phyloP scores from a whole-genome alignment of 1,284 basidiomycete genomes.

The Pyrrhoderma lamaoense region DNA sequence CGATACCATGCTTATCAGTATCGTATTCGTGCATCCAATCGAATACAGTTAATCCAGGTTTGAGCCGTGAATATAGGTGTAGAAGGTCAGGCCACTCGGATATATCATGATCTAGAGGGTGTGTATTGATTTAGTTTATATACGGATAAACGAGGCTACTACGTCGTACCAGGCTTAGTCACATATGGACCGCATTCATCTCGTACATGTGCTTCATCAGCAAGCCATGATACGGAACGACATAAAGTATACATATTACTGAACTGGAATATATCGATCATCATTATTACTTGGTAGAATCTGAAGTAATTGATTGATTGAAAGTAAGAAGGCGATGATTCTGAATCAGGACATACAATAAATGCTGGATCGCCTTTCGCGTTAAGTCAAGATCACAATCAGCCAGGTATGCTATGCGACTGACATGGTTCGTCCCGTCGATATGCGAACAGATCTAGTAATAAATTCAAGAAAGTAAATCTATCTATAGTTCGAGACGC shows the following conservation, averaged over 20 bases:
- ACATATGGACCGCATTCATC: slow-evolving; percentile 89
- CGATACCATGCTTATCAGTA: slow-evolving; percentile 70
- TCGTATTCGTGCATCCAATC: slow-evolving; percentile 86
- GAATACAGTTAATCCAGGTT: slow-evolving; percentile 75
- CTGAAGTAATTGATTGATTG: slow-evolving; percentile 31
- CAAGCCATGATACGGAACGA: slow-evolving; percentile 79
- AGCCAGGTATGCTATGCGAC: slow-evolving; percentile 85
- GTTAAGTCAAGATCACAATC: slow-evolving; percentile 85
- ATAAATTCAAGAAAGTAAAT: not conserved
- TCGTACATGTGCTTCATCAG: slow-evolving; percentile 74
- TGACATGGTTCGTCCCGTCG: slow-evolving; percentile 88
- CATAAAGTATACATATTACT: slow-evolving; percentile 95
- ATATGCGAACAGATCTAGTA: slow-evolving; percentile 70
- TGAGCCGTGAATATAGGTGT: slow-evolving; percentile 81
- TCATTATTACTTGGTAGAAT: slow-evolving; percentile 95
- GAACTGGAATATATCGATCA: slow-evolving; percentile 94
- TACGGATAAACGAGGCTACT: not conserved
- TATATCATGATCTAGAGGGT: slow-evolving; percentile 38
- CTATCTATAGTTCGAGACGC: slow-evolving; percentile 5
- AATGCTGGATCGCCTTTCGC: slow-evolving; percentile 84
- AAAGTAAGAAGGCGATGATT: not conserved
- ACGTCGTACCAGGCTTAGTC: slow-evolving; percentile 54
- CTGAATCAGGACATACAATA: slow-evolving; percentile 54
- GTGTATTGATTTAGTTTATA: not conserved
- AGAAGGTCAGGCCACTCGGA: slow-evolving; percentile 82